Conservation (phyloP, 1,284 basidiomycete species). For the Coriolopsis trogii region DNA sequence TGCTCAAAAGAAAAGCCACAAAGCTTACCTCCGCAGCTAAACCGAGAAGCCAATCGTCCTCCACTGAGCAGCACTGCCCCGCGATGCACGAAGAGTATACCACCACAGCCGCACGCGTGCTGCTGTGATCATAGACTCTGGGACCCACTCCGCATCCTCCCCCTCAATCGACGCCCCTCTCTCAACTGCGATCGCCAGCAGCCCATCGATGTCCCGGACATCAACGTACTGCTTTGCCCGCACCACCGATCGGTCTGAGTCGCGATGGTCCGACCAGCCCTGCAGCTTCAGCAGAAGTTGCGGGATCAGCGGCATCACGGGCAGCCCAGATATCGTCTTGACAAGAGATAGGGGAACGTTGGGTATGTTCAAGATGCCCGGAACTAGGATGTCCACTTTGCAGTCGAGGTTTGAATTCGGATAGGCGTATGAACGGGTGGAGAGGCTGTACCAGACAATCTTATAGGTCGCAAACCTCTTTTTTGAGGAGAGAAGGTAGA, state of each 20-base stretch:
- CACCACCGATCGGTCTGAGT: conserved; percentile 36
- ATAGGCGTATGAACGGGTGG: not conserved
- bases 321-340: conserved; percentile 33
- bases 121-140: conserved; percentile 8
- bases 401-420: conserved; percentile 31
- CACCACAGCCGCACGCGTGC: conserved; percentile 8
- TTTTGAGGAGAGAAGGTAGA: conserved; percentile 44
- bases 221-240: conserved; percentile 44
- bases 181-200: conserved; percentile 39
- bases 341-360: conserved; percentile 37
- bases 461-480: conserved; percentile 45
- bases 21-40: not conserved
- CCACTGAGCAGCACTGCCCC: conserved; percentile 1
- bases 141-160: conserved; percentile 13
- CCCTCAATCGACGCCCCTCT: conserved; percentile 6
- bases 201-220: conserved; percentile 43
- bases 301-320: conserved; percentile 46
- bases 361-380: conserved; percentile 49
- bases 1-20: not conserved
- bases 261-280: conserved; percentile 51
- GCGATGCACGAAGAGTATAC: conserved; percentile 6
- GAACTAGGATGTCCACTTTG: conserved; percentile 56
- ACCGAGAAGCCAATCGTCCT: conserved; percentile 7
- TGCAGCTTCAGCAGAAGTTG: conserved; percentile 53
- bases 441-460: conserved; percentile 47